These are phyloP conservation scores for Echinosophora koreensis DNA, from an alignment of 306 rosid species.

Conservation along the genomic window DNA sequence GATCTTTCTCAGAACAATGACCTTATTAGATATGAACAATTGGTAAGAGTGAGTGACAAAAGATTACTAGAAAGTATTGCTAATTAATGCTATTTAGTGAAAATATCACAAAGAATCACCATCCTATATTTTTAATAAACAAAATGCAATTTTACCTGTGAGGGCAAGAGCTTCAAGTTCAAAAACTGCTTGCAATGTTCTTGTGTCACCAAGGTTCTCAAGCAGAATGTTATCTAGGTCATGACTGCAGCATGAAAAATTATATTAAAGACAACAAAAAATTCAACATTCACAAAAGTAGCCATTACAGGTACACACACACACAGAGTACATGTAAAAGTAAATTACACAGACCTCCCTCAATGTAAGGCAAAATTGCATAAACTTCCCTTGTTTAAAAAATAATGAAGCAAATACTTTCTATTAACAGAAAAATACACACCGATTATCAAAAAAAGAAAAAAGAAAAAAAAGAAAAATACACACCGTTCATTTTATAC, in stretches of 20 bases:
- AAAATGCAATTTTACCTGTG: slow-evolving; percentile 68
- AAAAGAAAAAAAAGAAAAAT: too few relatives aligned
- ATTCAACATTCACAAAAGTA: slow-evolving; percentile 4
- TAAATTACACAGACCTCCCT: slow-evolving; percentile 14
- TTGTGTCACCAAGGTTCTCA: slow-evolving; percentile 92
- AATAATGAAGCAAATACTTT: slow-evolving; percentile 22
- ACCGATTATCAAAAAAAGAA: too few relatives aligned
- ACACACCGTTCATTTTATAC: not conserved
- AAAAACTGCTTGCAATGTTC: slow-evolving; percentile 92
- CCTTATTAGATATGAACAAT: slow-evolving; percentile 61
- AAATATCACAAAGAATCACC: slow-evolving; percentile 14
- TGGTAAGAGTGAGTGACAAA: slow-evolving; percentile 33
- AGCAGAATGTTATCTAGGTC: slow-evolving; percentile 98
- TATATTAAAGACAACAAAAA: slow-evolving; percentile 14
- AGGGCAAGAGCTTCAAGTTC: slow-evolving; percentile 99
- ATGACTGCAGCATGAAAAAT: slow-evolving; percentile 71
- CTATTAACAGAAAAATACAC: not conserved
- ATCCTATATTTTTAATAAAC: not conserved
- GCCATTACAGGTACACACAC: not conserved
- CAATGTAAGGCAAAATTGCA: slow-evolving; percentile 30
- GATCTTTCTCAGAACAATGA: slow-evolving; percentile 97
- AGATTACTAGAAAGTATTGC: slow-evolving; percentile 23
- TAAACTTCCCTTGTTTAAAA: slow-evolving; percentile 15
- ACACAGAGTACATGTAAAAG: not conserved
- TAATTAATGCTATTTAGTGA: slow-evolving; percentile 31